These are phyloP conservation scores for Clarkia xantiana DNA, from an alignment of 345 rosid genomes.

Conservation along the genomic window DNA sequence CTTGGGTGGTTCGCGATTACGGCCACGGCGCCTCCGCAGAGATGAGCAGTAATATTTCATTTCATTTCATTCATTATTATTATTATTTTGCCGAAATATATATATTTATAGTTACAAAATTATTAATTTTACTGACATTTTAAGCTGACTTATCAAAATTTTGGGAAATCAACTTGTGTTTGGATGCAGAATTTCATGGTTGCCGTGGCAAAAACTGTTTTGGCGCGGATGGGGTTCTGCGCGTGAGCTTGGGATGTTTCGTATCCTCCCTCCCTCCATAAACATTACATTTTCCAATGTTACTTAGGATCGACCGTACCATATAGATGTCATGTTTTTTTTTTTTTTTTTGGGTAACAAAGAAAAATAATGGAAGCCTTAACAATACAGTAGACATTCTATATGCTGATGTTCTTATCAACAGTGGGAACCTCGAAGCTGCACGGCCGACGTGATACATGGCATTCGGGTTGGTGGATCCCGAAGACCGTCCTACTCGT, in stretches of 20 bases:
- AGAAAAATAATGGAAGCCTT: constrained; percentile 6
- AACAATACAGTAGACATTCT: constrained; percentile 36
- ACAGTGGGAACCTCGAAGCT: constrained; percentile 55
- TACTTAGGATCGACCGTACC: background rate
- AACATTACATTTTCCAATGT: background rate
- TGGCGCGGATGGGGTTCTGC: constrained; percentile 84
- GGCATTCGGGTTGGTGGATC: constrained; percentile 99
- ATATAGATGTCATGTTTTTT: background rate
- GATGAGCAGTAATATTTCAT: constrained; percentile 51
- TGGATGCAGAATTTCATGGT: constrained; percentile 41
- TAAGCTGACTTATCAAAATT: too few species aligned
- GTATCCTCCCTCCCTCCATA: constrained; percentile 78
- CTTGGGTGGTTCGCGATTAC: constrained; percentile 88
- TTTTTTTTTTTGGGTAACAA: background rate
- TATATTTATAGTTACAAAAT: too few species aligned
- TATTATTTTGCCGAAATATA: background rate
- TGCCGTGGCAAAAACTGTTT: constrained; percentile 75
- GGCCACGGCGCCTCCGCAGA: constrained; percentile 45
- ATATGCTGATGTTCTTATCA: constrained; percentile 57
- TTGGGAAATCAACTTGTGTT: background rate
- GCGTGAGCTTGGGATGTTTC: constrained; percentile 95
- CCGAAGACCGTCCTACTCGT: constrained; percentile 54
- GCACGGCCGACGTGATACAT: constrained; percentile 42
- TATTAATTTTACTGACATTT: too few species aligned
- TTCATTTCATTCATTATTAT: background rate